Base-by-base conservation (phyloP, 2,329 filamentous ascomycete genomes). In the Penicillium sp. region DNA sequence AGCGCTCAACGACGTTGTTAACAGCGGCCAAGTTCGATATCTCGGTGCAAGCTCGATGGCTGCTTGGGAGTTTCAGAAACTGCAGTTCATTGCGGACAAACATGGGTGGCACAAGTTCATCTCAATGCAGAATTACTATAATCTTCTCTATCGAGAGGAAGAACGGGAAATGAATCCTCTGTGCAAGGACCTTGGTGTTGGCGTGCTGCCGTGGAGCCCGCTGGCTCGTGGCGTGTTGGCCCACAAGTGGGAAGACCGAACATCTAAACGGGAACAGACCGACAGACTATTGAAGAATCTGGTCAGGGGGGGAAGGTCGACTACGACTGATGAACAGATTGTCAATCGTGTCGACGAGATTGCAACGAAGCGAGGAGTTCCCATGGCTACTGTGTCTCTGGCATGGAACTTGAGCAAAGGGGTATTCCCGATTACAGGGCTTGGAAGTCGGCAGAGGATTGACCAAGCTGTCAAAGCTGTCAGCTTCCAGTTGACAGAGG, bases 151-250 rank as follows among this genome's bases (percentile, higher is more conserved):
- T 19, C 78, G 79, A 21, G 82, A 85, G 62, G 83, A 84, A n/a
- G 26, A 30, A 15, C 49, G 62, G n/a, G 62, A 64, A 71, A 76
- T 56, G 62, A 66, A 64, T 6, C 60, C 69, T 77, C 83, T 86
- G 63, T 78, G 82, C 79, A 81, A 84, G 6, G 78, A 78, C 38
- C 79, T 79, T 67, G 77, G 84, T 29, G 82, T 82, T 29, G 89
- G 84, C 56, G 81, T 91, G 60, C 75, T 91, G 58, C 76, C 83
- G 64, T 83, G 90, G 72, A 88, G 80, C 73, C 89, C 91, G 75
- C 89, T 90, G 81, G 84, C 75, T 73, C 90, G 90, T 70, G 88
- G 88, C 69, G 64, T 78, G 50, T 77, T 84, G 35, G 75, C 82
- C 1, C 76, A 30, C 21, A 48, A 41, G 5, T 41, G 35, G 35